Base-by-base conservation (phyloP, 2,329 filamentous ascomycete genomes). In the Botrytis cinerea region DNA sequence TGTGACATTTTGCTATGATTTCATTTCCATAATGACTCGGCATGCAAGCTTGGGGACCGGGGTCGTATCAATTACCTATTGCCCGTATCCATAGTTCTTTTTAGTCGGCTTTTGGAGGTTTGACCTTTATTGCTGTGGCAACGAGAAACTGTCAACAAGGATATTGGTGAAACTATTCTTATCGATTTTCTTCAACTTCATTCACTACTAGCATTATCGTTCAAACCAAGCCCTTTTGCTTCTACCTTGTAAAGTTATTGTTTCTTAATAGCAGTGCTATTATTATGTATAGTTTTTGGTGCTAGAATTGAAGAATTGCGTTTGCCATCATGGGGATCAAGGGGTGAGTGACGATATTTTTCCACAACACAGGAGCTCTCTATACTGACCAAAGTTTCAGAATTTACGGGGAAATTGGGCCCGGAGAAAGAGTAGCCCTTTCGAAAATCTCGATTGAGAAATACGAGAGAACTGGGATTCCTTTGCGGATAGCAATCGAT, bases 401-500 rank as follows among this genome's bases (percentile, higher is more conserved):
- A 25, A 93, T 99, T 71, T 96, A 97, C 83, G 92, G 92, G 80
- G 93, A 97, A 82, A 93, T 99, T 78, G 95, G 95, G 59, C 84
- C 90, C 14, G 94, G 94, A 72, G 87, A 92, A 80, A 89, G 95
- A 74, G 86, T 97, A 72, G 92, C 96, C 28, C 87, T 99, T 16
- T 90, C 93, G 48, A 97, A 93, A 80, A 87, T 98, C 69, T 92
- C 95, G 45, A 87, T 94, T 63, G 89, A 94, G 66, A 91, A 93
- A 77, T 88, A 97, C 76, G 89, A 94, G 79, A 83, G 87, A 71
- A 90, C 89, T 18, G 87, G 88, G 38, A 88, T 91, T 2, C 95
- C 95, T 0, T 85, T 98, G 59, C 91, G 95, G 59, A 86, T 99
- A 64, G 96, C 96, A 57, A 92, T 99, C 76, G 96, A 99, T 81